Base-by-base conservation (phyloP, 257 asterid species). In the Leonotis leonurus region DNA sequence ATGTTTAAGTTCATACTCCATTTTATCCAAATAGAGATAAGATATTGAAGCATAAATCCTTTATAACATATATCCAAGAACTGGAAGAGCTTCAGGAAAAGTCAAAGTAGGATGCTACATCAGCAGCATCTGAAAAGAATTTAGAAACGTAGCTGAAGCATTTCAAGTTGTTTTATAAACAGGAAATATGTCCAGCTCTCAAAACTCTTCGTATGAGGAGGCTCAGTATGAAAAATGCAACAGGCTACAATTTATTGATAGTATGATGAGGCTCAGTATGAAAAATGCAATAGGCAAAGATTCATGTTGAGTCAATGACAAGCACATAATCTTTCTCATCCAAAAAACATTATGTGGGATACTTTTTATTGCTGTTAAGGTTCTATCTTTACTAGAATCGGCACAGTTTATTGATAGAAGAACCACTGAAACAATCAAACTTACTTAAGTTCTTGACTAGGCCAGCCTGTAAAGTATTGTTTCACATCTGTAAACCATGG, bases 401-500 rank as follows among this genome's bases (percentile, higher is more conserved):
- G 64, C 3, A 9, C 27, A 45, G n/a, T 13, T 56, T 33, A 56
- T 56, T 20, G 62, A 56, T 57, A 30, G 59, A 20, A 29, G 37
- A 68, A 53, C 33, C 25, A 25, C 46, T 33, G 25, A 4, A 14
- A 59, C 30, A 54, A 60, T 45, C 52, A 16, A 46, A 70, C 87
- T 75, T 66, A 81, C 87, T 70, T 68, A 63, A 81, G 55, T 56
- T 87, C 92, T 78, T 85, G 96, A 81, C 89, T 43, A 37, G 99
- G 97, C 97, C 97, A 93, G 69, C 95, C 97, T 29, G 78, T 69
- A 70, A 87, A 89, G 73, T 78, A 80, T 22, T 64, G 78, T 65
- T 72, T 80, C 40, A 76, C 54, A 77, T 87, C 82, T 62, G 53
- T 68, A 80, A 83, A 85, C 97, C 97, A 89, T 55, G 97, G 85